Percentiles rank a stretch among this genome's conserved stretches.
Evolutionary conservation across 805 yeast species (phyloP).

Genomic region (Saccharomyces jurei): DNA sequence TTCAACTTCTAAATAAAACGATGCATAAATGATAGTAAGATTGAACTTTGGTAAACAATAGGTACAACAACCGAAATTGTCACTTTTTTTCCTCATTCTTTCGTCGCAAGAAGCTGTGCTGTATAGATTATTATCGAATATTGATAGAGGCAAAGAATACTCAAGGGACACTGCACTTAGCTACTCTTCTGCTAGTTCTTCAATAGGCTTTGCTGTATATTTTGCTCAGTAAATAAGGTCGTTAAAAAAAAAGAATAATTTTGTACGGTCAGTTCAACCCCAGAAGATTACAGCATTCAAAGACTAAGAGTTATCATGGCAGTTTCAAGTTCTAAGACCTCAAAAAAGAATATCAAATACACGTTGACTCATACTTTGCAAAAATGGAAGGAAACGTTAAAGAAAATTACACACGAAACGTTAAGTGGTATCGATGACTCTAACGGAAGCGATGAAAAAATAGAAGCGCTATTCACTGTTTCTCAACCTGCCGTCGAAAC

Average conservation of each 20-base stretch:
- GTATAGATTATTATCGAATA: background rate
- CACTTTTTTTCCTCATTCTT: background rate
- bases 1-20: background rate
- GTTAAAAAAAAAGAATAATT: background rate
- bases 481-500: background rate
- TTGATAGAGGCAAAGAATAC: background rate
- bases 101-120: background rate
- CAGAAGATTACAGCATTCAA: background rate
- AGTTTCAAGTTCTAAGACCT: background rate
- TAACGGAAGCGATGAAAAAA: conserved; percentile 13
- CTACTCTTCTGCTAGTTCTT: background rate
- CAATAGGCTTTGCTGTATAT: background rate
- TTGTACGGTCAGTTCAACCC: background rate
- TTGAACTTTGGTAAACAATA: background rate
- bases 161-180: background rate
- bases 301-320: background rate
- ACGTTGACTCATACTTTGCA: conserved; percentile 12
- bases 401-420: conserved; percentile 17
- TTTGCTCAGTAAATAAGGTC: background rate
- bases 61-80: background rate
- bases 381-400: conserved; percentile 18
- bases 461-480: conserved; percentile 15
- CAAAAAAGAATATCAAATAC: background rate
- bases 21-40: background rate
- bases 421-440: conserved; percentile 14